phyloP scores from a whole-genome alignment of 2,329 filamentous ascomycete species.

The Colletotrichum camelliae region DNA sequence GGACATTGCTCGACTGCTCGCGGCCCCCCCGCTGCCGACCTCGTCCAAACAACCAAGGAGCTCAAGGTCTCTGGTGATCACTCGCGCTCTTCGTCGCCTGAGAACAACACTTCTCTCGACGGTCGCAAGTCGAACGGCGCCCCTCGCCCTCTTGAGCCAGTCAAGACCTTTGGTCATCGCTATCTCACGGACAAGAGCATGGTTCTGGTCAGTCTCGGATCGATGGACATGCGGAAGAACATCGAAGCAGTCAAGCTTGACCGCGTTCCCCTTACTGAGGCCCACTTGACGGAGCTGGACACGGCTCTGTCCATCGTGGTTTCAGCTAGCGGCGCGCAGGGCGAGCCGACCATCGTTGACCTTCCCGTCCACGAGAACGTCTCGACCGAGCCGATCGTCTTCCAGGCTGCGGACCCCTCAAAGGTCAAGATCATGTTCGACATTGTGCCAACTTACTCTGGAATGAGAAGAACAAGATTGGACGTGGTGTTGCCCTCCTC shows the following conservation, averaged over 20 bases:
- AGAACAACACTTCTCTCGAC: slow-evolving; percentile 61
- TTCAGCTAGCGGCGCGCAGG: slow-evolving; percentile 81
- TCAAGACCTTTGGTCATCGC: slow-evolving; percentile 95
- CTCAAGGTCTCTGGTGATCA: slow-evolving; percentile 32
- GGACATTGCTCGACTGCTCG: slow-evolving; percentile 74
- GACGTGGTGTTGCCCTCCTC: slow-evolving; percentile 85
- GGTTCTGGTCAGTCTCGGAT: slow-evolving; percentile 89
- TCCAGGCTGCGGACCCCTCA: slow-evolving; percentile 76
- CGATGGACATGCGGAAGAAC: slow-evolving; percentile 90
- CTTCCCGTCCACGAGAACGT: slow-evolving; percentile 94
- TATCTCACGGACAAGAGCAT: slow-evolving; percentile 90
- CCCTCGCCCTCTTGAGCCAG: slow-evolving; percentile 70
- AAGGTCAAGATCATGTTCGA: slow-evolving; percentile 94
- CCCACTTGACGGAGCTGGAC: slow-evolving; percentile 91
- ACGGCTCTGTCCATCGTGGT: slow-evolving; percentile 92
- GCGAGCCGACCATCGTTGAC: slow-evolving; percentile 89
- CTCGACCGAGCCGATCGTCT: slow-evolving; percentile 90
- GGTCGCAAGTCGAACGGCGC: slow-evolving; percentile 60
- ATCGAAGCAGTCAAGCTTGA: slow-evolving; percentile 85
- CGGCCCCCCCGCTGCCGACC: slow-evolving; percentile 43
- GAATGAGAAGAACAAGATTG: slow-evolving; percentile 86
- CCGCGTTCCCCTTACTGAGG: slow-evolving; percentile 83
- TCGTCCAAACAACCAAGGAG: slow-evolving; percentile 3
- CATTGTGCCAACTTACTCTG: slow-evolving; percentile 93
- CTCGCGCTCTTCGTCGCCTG: slow-evolving; percentile 12